Percentiles rank a stretch among this genome's conserved stretches.
phyloP scores from a whole-genome alignment of 805 yeast species.

The Schwanniomyces pseudopolymorphus region DNA sequence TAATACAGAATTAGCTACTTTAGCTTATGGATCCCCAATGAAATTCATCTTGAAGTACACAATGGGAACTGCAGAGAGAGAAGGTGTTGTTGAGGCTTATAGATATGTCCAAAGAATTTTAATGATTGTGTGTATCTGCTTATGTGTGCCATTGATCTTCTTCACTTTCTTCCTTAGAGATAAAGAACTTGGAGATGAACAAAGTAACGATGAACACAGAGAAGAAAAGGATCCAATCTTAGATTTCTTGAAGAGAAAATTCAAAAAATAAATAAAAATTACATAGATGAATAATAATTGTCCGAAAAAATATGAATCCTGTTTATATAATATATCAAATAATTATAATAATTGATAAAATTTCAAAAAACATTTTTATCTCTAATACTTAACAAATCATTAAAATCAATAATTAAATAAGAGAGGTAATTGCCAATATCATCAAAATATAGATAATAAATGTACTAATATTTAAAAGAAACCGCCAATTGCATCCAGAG shows the following conservation, averaged over 20 bases:
- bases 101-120: conserved; percentile 54
- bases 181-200: conserved; percentile 30
- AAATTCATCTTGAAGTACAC: conserved; percentile 44
- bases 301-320: too few species aligned
- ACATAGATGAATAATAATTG: too few species aligned
- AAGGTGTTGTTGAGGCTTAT: conserved; percentile 54
- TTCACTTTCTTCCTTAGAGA: conserved; percentile 50
- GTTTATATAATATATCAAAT: too few species aligned
- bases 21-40: conserved; percentile 25
- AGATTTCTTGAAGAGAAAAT: not conserved
- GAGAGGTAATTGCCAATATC: too few species aligned
- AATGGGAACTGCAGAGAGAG: conserved; percentile 61
- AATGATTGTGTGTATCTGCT: conserved; percentile 43
- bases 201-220: not conserved
- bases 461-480: too few species aligned
- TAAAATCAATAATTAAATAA: too few species aligned
- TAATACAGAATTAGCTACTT: not conserved
- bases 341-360: too few species aligned
- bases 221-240: not conserved
- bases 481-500: too few species aligned
- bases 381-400: too few species aligned
- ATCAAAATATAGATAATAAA: too few species aligned
- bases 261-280: not conserved
- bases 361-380: too few species aligned
- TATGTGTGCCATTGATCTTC: conserved; percentile 19